These are phyloP conservation scores for Colletotrichum liriopes DNA, from an alignment of 2,329 filamentous ascomycete species.

Conservation along the genomic window DNA sequence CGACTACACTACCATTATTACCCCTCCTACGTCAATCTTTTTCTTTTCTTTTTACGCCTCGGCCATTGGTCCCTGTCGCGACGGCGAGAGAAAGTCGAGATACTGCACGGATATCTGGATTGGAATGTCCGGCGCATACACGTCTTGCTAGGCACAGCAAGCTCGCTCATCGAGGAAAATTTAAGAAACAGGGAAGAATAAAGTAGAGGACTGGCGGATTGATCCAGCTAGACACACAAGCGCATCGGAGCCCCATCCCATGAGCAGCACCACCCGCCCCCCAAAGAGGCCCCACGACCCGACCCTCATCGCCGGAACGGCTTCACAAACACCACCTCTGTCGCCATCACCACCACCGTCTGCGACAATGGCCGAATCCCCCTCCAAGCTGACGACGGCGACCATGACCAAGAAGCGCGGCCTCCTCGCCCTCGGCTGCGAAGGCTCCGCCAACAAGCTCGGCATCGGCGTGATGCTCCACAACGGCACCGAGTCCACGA, in stretches of 20 bases:
- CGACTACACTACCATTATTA: slow-evolving; percentile 14
- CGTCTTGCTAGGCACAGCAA: background rate
- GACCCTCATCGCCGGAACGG: slow-evolving; percentile 14
- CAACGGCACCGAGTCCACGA: slow-evolving; percentile 69
- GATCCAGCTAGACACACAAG: background rate
- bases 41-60: slow-evolving; percentile 29
- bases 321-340: background rate
- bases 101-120: background rate
- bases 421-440: slow-evolving; percentile 72
- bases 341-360: background rate
- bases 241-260: slow-evolving; percentile 20
- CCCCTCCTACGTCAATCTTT: slow-evolving; percentile 42
- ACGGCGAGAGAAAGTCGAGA: slow-evolving; percentile 13
- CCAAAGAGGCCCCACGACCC: slow-evolving; percentile 39
- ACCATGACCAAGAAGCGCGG: slow-evolving; percentile 55
- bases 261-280: slow-evolving; percentile 26
- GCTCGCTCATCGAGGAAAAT: background rate
- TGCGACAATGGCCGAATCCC: slow-evolving; percentile 13
- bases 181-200: background rate
- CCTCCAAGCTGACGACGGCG: slow-evolving; percentile 37
- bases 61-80: slow-evolving; percentile 22
- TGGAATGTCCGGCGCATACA: background rate
- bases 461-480: slow-evolving; percentile 94
- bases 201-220: slow-evolving; percentile 3
- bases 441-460: slow-evolving; percentile 98